Percentiles rank a stretch among this genome's conserved stretches.
Evolutionary conservation across 768 basidiomycete genomes (phyloP).

Genomic region (Dendrothele bispora): DNA sequence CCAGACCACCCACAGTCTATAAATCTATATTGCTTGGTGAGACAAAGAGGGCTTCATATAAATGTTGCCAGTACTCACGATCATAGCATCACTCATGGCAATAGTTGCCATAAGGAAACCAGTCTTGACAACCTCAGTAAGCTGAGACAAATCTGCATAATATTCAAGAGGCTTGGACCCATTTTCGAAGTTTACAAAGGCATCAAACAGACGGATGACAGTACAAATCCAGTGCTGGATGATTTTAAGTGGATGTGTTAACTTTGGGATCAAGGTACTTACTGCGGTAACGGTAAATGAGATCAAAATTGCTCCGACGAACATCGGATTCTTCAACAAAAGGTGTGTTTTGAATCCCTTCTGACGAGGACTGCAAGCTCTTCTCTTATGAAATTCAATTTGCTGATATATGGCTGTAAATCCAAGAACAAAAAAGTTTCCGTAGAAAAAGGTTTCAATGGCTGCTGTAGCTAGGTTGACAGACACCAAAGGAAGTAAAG

Average conservation of each 20-base stretch:
- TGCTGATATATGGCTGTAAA: too few relatives aligned
- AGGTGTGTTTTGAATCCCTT: too few relatives aligned
- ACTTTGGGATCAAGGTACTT: not conserved
- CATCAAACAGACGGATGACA: slow-evolving; percentile 14
- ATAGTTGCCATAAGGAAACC: slow-evolving; percentile 5
- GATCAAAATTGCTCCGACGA: not conserved
- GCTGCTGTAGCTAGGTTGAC: too few relatives aligned
- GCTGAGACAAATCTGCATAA: slow-evolving; percentile 12
- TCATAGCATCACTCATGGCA: slow-evolving; percentile 13
- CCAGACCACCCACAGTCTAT: slow-evolving; percentile 35
- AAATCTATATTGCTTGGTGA: slow-evolving; percentile 41
- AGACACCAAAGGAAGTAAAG: too few relatives aligned
- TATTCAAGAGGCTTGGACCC: slow-evolving; percentile 6
- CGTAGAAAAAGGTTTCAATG: too few relatives aligned
- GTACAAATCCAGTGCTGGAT: slow-evolving; percentile 15
- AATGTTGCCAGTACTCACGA: slow-evolving; percentile 4
- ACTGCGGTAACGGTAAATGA: slow-evolving; percentile 1
- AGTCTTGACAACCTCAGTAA: slow-evolving; percentile 13
- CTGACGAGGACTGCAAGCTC: too few relatives aligned
- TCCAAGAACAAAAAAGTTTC: too few relatives aligned
- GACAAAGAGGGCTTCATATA: not conserved
- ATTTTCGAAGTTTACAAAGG: slow-evolving; percentile 10
- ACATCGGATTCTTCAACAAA: too few relatives aligned
- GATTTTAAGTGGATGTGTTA: not conserved
- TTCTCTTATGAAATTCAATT: too few relatives aligned